These are phyloP conservation scores for Eimeria tenella DNA, from an alignment of 169 alveolate species.

Conservation along the genomic window DNA sequence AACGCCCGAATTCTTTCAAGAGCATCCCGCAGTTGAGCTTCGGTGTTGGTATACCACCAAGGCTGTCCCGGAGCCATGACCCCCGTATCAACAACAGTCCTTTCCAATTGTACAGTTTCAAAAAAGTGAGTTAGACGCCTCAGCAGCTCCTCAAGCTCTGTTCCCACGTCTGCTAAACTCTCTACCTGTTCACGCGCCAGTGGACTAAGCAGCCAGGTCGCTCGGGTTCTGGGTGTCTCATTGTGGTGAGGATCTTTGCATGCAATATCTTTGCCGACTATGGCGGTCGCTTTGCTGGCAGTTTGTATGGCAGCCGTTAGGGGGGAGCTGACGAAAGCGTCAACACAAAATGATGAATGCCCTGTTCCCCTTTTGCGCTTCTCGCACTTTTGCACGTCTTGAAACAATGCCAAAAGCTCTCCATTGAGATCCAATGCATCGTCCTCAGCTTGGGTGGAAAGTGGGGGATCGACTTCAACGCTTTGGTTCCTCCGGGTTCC, in stretches of 20 bases:
- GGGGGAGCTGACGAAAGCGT: not conserved
- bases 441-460: not conserved
- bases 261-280: not conserved
- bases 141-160: not conserved
- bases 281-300: not conserved
- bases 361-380: not conserved
- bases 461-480: not conserved
- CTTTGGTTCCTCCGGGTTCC: too few relatives aligned
- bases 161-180: not conserved
- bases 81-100: not conserved
- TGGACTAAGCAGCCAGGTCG: not conserved
- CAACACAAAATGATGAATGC: not conserved
- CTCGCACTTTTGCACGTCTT: not conserved
- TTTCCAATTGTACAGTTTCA: not conserved
- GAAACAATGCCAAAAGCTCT: not conserved
- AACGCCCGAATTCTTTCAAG: not conserved
- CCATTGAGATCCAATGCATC: not conserved
- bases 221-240: not conserved
- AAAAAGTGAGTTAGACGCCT: not conserved
- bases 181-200: not conserved
- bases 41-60: not conserved
- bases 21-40: not conserved
- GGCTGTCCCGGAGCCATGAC: not conserved
- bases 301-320: not conserved
- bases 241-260: not conserved